Base-by-base conservation (phyloP, 352 stramenopile genomes). In the Globisporangium middletonii region DNA sequence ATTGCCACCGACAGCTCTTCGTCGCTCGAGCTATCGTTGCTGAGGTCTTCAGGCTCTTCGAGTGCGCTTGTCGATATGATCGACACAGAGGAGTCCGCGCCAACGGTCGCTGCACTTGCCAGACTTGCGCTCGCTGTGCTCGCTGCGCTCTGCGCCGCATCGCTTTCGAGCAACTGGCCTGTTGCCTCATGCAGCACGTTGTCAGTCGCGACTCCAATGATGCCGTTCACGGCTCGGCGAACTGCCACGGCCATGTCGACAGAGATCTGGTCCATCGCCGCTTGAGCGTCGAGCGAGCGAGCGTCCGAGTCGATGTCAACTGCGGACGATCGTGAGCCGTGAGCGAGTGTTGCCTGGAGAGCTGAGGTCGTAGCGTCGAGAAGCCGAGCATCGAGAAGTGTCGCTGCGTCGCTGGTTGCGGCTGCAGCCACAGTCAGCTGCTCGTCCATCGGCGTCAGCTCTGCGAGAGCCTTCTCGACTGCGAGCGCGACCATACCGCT, bases 401-500 rank as follows among this genome's bases (percentile, higher is more conserved):
- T 1, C n/a, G 15, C 23, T 19, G 55, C 4, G 23, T 58, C 12
- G 13, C 58, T 37, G 8, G 57, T 44, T 23, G 60, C 41, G 15
- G 4, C 38, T 13, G 11, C 11, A 1, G 8, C 3, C 38, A 5
- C 13, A 6, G 15, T 18, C n/a, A 5, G 9, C n/a, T 43, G 6
- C 15, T 23, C 43, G 13, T 47, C 51, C 3, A n/a, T 51, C 15
- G 55, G n/a, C 35, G 60, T 35, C 44, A 50, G 59, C 19, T 57
- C 55, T 27, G 53, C 26, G n/a, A 75, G 54, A 13, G 66, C 56
- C 30, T 73, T 71, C 35, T 77, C 66, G 18, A 77, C 63, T 30
- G 67, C 69, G 8, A 80, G 45, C n/a, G 66, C 64, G 44, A 83
- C 67, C 45, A 83, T 69, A 2, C 64, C 69, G 37, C 70, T 68